A percentile compares a stretch with the other conserved stretches of the same genome.
Evolutionary conservation across 441 rosid genomes (phyloP).

Genomic region (Adansonia madagascariensis): DNA sequence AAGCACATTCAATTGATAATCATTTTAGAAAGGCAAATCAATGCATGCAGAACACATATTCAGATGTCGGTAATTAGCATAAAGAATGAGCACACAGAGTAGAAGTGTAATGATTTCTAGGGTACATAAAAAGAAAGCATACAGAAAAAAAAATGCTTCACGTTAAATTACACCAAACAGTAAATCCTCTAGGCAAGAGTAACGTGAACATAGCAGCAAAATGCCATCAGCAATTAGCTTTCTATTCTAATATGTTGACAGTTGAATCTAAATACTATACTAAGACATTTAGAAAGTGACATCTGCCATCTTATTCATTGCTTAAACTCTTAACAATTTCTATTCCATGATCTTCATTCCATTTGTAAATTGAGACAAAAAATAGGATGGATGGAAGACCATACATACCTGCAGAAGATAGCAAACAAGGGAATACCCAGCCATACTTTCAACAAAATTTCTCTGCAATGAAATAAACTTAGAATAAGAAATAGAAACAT

Average conservation of each 20-base stretch:
- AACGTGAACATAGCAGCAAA: background rate
- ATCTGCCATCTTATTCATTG: conserved; percentile 1
- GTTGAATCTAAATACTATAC: background rate
- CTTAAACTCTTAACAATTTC: background rate
- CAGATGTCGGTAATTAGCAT: background rate
- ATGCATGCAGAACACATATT: background rate
- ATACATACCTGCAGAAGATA: conserved; percentile 89
- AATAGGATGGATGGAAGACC: conserved; percentile 15
- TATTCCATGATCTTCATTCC: background rate
- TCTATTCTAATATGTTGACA: background rate
- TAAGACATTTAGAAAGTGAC: conserved; percentile 9
- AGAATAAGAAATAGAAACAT: background rate
- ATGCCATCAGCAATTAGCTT: background rate
- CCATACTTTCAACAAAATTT: conserved; percentile 99
- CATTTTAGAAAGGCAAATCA: background rate
- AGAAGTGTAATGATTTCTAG: background rate
- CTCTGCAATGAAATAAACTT: conserved; percentile 61
- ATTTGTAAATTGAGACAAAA: background rate
- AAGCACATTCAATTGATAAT: background rate
- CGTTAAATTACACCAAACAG: background rate
- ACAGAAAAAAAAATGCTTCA: background rate
- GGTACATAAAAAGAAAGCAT: background rate
- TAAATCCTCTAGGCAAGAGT: background rate
- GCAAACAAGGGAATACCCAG: conserved; percentile 97
- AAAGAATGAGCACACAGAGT: background rate